Evolutionary conservation across 441 rosid genomes (phyloP).

Genomic region (Kokia cookei): DNA sequence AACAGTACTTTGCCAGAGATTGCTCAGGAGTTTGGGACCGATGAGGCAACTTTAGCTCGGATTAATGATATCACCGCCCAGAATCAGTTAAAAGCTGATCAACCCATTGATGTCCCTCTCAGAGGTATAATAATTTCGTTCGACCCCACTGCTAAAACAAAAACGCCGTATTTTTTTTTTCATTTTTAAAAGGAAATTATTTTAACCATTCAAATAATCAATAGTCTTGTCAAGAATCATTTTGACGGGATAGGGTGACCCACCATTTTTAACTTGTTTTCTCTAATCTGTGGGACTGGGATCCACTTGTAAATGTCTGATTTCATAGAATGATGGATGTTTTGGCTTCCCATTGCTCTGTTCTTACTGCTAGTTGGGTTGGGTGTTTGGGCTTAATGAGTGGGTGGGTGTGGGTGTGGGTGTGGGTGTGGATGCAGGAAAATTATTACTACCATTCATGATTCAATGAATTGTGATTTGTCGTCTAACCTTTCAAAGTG

Average conservation of each 20-base stretch:
- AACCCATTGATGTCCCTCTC: slow-evolving; percentile 70
- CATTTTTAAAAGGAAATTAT: too few relatives aligned
- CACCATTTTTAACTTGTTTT: too few relatives aligned
- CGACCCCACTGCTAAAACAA: neutral
- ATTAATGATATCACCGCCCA: slow-evolving; percentile 42
- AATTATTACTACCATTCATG: neutral
- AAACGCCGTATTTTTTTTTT: too few relatives aligned
- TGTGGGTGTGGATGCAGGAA: too few relatives aligned
- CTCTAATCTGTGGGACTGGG: too few relatives aligned
- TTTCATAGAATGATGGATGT: too few relatives aligned
- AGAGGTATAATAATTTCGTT: slow-evolving; percentile 33
- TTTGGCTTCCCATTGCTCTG: neutral
- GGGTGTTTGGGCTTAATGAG: neutral
- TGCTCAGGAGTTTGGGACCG: slow-evolving; percentile 42
- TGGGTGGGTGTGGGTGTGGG: neutral
- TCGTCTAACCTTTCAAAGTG: too few relatives aligned
- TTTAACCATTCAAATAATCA: too few relatives aligned
- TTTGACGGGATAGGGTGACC: too few relatives aligned
- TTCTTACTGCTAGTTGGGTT: neutral
- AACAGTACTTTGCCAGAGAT: slow-evolving; percentile 53
- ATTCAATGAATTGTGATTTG: neutral
- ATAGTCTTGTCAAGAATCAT: too few relatives aligned
- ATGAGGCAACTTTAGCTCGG: slow-evolving; percentile 21
- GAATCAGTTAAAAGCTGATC: slow-evolving; percentile 37
- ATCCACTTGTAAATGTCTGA: too few relatives aligned